Conservation (phyloP, 306 rosid genomes). For the Pterocarpus santalinus region DNA sequence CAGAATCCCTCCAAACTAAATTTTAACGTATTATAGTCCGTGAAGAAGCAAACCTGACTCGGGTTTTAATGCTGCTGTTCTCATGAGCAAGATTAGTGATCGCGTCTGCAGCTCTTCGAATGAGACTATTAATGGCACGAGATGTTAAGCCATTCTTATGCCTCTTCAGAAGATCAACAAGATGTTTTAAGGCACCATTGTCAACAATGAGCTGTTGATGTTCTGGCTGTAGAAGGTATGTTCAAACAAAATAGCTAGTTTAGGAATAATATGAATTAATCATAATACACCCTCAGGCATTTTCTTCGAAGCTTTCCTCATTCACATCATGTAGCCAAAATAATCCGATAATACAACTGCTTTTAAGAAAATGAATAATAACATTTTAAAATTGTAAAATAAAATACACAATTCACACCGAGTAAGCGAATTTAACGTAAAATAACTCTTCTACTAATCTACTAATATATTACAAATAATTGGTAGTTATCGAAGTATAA, state of each 20-base stretch:
- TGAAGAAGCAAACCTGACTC: conserved; percentile 72
- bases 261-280: conserved; percentile 22
- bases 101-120: conserved; percentile 94
- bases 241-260: conserved; percentile 37
- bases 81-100: conserved; percentile 93
- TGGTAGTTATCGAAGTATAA: neutral
- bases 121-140: conserved; percentile 84
- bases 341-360: neutral
- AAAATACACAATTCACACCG: neutral
- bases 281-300: conserved; percentile 28
- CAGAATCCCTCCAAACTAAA: conserved; percentile 14
- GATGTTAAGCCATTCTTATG: conserved; percentile 56
- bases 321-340: conserved; percentile 10
- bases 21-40: neutral
- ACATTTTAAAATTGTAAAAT: neutral
- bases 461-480: conserved; percentile 11
- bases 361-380: neutral
- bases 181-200: conserved; percentile 78
- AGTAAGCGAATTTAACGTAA: neutral
- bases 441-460: neutral
- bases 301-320: conserved; percentile 16
- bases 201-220: conserved; percentile 91
- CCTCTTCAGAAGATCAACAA: conserved; percentile 80
- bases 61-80: conserved; percentile 84
- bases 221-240: conserved; percentile 79